Evolutionary conservation across 805 yeast species (phyloP).

Genomic region (Saturnispora hagleri): DNA sequence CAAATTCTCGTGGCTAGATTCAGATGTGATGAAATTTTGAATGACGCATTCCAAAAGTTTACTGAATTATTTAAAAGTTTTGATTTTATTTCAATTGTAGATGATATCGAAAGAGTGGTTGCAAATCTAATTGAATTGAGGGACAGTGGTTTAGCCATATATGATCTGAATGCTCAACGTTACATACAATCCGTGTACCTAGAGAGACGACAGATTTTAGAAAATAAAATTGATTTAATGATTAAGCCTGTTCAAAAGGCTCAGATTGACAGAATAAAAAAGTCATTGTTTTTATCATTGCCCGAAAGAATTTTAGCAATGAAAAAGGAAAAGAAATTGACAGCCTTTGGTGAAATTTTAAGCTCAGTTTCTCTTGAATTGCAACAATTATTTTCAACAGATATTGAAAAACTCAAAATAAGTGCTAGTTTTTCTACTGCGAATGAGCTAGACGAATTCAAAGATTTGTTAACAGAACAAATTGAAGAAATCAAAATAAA

Average conservation of each 20-base stretch:
- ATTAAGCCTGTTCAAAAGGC: conserved; percentile 36
- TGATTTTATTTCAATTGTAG: conserved; percentile 21
- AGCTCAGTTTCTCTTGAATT: conserved; percentile 16
- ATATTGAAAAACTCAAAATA: conserved; percentile 27
- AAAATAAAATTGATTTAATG: conserved; percentile 37
- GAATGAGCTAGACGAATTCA: conserved; percentile 16
- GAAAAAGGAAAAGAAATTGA: conserved; percentile 17
- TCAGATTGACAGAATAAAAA: conserved; percentile 32
- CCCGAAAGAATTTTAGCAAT: conserved; percentile 16
- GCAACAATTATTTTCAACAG: conserved; percentile 20
- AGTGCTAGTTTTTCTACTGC: conserved; percentile 28
- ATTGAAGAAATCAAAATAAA: conserved; percentile 27
- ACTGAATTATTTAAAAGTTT: conserved; percentile 25
- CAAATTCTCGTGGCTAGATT: conserved; percentile 91
- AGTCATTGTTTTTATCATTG: conserved; percentile 26
- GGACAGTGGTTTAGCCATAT: conserved; percentile 38
- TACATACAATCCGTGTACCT: conserved; percentile 60
- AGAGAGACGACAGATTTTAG: conserved; percentile 47
- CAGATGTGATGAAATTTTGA: conserved; percentile 83
- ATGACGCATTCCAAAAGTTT: conserved; percentile 40
- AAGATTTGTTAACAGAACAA: conserved; percentile 1
- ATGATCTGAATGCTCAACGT: conserved; percentile 67
- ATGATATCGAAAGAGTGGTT: conserved; percentile 31
- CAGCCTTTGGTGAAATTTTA: conserved; percentile 20
- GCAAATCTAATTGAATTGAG: conserved; percentile 35